Base-by-base conservation (phyloP, 306 rosid species). In the Hippophae rhamnoides region DNA sequence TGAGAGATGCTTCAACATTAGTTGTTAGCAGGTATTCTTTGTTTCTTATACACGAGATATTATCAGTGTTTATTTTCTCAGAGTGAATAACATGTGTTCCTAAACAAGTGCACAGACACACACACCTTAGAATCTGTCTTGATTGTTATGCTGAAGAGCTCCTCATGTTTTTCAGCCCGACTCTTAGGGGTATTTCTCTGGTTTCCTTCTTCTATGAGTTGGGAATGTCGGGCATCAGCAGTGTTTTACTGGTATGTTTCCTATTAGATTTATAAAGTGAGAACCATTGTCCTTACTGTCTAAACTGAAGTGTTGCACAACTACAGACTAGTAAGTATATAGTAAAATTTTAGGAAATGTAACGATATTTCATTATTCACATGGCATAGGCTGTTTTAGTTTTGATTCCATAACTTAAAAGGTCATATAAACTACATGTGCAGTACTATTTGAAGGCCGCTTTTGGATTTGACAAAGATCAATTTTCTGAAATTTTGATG, bases 361-460 rank as follows among this genome's bases (percentile, higher is more conserved):
- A 18, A 40, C 2, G 9, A 5, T 11, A 6, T 1, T 1, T 40
- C 56, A 13, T 10, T 38, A 10, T 13, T 10, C 7, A 41, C 14
- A 9, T 31, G 27, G 13, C 14, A 23, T 69, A 47, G 40, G 10
- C 47, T 65, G 14, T 3, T 56, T 52, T 52, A 41, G 54, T 7
- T 43, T 51, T 31, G 43, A 68, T 48, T 50, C 57, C 45, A 50
- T 57, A 40, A 49, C 43, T 71, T 75, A 63, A 75, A 47, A 47
- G 54, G 3, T 63, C 26, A 45, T 63, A 47, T 47, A 9, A 31
- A 72, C 61, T 58, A 46, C 11, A 7, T 64, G 31, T 73, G 84
- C 90, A 85, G 94, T 89, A 83, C 83, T 89, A 85, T 70, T 67
- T 89, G 76, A 89, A 89, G 74, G 88, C 90, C 6, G 86, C 65